Percentiles rank a stretch among this genome's conserved stretches.
Conservation (phyloP, 148 eudicot genomes). For the Linanthus parryae region DNA sequence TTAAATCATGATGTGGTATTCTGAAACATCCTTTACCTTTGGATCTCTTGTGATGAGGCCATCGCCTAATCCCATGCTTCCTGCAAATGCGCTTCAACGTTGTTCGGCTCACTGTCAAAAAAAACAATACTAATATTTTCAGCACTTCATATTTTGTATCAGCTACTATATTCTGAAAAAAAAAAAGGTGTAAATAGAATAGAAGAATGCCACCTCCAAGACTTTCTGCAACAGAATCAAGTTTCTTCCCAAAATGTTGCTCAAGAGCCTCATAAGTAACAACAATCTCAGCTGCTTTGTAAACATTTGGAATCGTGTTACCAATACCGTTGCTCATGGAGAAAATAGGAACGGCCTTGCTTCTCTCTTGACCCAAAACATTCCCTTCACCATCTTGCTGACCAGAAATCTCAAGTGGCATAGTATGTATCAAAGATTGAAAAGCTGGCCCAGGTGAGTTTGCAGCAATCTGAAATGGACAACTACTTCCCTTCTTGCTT, state of each 20-base stretch:
- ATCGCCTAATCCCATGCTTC: neutral
- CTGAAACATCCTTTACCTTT: neutral
- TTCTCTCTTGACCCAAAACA: too few relatives aligned
- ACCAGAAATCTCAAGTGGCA: neutral
- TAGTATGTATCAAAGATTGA: neutral
- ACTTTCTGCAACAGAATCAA: constrained; percentile 2
- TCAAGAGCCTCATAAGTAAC: neutral
- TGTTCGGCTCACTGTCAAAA: constrained; percentile 1
- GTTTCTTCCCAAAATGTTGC: too few relatives aligned
- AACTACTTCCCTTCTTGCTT: neutral
- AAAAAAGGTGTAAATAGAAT: too few relatives aligned
- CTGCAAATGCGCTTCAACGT: constrained; percentile 2
- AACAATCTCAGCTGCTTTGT: neutral
- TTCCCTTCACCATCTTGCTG: neutral
- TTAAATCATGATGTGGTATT: too few relatives aligned
- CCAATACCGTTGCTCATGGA: neutral
- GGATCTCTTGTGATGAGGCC: neutral
- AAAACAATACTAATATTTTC: too few relatives aligned
- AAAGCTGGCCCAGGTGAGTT: neutral
- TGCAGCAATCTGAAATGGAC: neutral
- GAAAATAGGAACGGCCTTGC: neutral
- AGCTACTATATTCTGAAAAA: too few relatives aligned
- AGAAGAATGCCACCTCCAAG: neutral
- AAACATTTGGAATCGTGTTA: neutral
- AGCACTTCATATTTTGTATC: too few relatives aligned